Evolutionary conservation across 2,329 filamentous ascomycete species (phyloP).

Genomic region (Diaporthe ilicicola): DNA sequence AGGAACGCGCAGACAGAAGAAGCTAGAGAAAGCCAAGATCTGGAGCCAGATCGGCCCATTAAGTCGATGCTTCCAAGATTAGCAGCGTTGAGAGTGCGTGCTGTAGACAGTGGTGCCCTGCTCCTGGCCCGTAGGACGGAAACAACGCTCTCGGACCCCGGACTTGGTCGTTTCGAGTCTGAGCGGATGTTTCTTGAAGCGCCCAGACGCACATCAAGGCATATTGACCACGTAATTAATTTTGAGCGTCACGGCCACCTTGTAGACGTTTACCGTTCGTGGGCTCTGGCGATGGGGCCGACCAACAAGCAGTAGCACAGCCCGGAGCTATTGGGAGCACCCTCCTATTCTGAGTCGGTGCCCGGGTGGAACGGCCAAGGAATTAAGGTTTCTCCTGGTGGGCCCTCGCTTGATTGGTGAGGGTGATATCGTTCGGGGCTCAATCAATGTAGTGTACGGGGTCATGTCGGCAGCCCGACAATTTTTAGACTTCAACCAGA

Average conservation of each 20-base stretch:
- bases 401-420: constrained; percentile 16
- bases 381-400: constrained; percentile 16
- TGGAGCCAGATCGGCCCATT: constrained; percentile 7
- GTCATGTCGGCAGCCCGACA: background rate
- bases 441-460: background rate
- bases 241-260: background rate
- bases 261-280: background rate
- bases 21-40: constrained; percentile 16
- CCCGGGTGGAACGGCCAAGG: background rate
- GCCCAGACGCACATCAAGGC: background rate
- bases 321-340: constrained; percentile 1
- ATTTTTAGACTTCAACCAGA: constrained; percentile 16
- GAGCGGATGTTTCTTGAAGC: constrained; percentile 16
- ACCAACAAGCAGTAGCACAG: background rate
- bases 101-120: background rate
- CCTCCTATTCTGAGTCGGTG: background rate
- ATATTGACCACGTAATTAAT: constrained; percentile 3
- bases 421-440: background rate
- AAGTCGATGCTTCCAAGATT: constrained; percentile 18
- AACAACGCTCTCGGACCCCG: constrained; percentile 16
- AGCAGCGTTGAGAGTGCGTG: background rate
- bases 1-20: background rate
- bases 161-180: constrained; percentile 17
- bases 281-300: background rate
- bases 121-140: background rate